Percentiles rank a stretch among this genome's conserved stretches.
Evolutionary conservation across 768 basidiomycete genomes (phyloP).

Genomic region (Hygrophorus pudorinus): DNA sequence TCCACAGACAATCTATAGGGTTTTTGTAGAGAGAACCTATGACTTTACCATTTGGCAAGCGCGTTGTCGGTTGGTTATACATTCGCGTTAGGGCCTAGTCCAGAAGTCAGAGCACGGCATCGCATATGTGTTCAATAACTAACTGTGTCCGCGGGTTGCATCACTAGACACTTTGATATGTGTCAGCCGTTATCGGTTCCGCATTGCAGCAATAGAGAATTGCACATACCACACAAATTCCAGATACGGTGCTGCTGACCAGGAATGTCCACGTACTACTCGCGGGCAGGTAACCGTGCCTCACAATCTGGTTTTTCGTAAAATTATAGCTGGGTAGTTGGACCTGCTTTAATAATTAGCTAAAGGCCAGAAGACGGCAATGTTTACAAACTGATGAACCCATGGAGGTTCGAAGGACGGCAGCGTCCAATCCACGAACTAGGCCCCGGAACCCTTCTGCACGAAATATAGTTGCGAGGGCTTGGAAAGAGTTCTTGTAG

Average conservation of each 20-base stretch:
- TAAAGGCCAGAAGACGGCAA: not conserved
- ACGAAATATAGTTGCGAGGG: slow-evolving; percentile 67
- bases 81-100: slow-evolving; percentile 77
- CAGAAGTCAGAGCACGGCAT: slow-evolving; percentile 2
- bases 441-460: slow-evolving; percentile 75
- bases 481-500: slow-evolving; percentile 80
- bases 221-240: slow-evolving; percentile 75
- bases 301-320: slow-evolving; percentile 73
- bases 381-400: slow-evolving; percentile 61
- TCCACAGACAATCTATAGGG: slow-evolving; percentile 95
- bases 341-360: slow-evolving; percentile 34
- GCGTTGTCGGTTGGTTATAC: slow-evolving; percentile 88
- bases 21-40: slow-evolving; percentile 79
- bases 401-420: slow-evolving; percentile 89
- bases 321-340: slow-evolving; percentile 96
- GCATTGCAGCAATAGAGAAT: not conserved
- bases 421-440: slow-evolving; percentile 86
- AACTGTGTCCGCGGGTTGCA: slow-evolving; percentile 94
- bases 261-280: slow-evolving; percentile 84
- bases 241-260: slow-evolving; percentile 80
- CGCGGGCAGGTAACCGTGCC: slow-evolving; percentile 55
- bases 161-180: slow-evolving; percentile 58
- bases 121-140: slow-evolving; percentile 3
- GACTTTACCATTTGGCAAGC: slow-evolving; percentile 57
- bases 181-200: slow-evolving; percentile 2